Conservation (phyloP, 2,329 filamentous ascomycete species). For the Herpotrichia juniperi region DNA sequence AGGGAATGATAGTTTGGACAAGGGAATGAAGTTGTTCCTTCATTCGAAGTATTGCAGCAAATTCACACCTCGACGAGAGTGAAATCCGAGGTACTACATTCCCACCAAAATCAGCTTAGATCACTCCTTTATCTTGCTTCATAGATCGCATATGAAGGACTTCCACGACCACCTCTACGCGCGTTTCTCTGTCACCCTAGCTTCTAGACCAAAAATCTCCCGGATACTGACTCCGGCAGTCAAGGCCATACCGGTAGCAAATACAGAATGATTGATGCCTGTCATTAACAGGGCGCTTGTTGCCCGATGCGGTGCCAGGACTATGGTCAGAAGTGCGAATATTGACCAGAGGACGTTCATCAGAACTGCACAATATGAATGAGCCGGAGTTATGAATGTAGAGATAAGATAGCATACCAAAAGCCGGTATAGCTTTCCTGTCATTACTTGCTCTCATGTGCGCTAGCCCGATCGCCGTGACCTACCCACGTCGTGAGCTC, state of each 20-base stretch:
- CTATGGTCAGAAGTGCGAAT: conserved; percentile 17
- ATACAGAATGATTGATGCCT: conserved; percentile 20
- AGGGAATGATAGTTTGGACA: too few species aligned
- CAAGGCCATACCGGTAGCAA: conserved; percentile 5
- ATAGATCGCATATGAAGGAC: too few species aligned
- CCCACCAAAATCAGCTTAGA: too few species aligned
- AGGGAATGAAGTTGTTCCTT: too few species aligned
- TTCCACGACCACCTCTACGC: background rate
- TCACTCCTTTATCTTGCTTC: too few species aligned
- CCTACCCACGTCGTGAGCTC: conserved; percentile 4
- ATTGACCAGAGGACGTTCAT: conserved; percentile 21
- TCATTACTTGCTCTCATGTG: conserved; percentile 17
- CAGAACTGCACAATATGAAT: conserved; percentile 7
- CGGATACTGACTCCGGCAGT: background rate
- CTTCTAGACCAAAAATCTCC: conserved; percentile 1
- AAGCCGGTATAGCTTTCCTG: conserved; percentile 10
- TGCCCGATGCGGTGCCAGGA: conserved; percentile 16
- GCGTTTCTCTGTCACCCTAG: background rate
- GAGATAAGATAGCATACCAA: conserved; percentile 6
- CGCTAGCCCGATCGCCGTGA: conserved; percentile 17
- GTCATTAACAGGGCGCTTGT: conserved; percentile 21
- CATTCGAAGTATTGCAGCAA: too few species aligned
- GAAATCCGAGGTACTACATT: too few species aligned
- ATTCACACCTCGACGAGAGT: too few species aligned
- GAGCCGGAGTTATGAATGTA: background rate